These are phyloP conservation scores for Pseudohalonectria lignicola DNA, from an alignment of 2,329 filamentous ascomycete species.

Conservation along the genomic window DNA sequence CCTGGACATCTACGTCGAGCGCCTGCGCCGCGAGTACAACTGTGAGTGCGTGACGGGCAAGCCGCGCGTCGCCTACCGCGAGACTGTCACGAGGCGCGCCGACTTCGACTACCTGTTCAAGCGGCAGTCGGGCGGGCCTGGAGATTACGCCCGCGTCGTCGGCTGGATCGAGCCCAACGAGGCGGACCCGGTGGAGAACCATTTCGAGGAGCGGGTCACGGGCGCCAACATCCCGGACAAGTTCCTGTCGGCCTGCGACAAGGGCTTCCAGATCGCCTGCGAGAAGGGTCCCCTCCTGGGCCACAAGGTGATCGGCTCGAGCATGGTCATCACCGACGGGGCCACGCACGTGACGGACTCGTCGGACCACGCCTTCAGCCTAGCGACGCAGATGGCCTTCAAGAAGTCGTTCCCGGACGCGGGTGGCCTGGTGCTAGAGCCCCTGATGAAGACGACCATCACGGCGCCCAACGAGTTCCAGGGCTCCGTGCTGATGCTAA, in stretches of 20 bases:
- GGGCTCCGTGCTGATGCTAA: slow-evolving; percentile 82
- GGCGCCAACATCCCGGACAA: slow-evolving; percentile 93
- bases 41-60: slow-evolving; percentile 94
- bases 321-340: slow-evolving; percentile 92
- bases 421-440: slow-evolving; percentile 78
- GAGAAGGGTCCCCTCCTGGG: slow-evolving; percentile 84
- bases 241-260: slow-evolving; percentile 86
- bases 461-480: slow-evolving; percentile 96
- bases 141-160: slow-evolving; percentile 87
- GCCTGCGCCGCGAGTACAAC: slow-evolving; percentile 91
- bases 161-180: slow-evolving; percentile 83
- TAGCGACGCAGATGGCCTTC: slow-evolving; percentile 93
- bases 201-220: slow-evolving; percentile 77
- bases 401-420: slow-evolving; percentile 80
- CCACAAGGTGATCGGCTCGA: slow-evolving; percentile 80
- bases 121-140: slow-evolving; percentile 91
- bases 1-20: slow-evolving; percentile 94
- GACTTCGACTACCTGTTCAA: slow-evolving; percentile 90
- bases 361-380: slow-evolving; percentile 91
- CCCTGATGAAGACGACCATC: slow-evolving; percentile 96
- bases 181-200: slow-evolving; percentile 56
- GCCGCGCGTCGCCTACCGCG: slow-evolving; percentile 92
- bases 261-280: slow-evolving; percentile 79
- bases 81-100: slow-evolving; percentile 72
- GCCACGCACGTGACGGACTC: slow-evolving; percentile 97